These are phyloP conservation scores for Stenogyne calaminthoides DNA, from an alignment of 305 asterid genomes.

Conservation along the genomic window DNA sequence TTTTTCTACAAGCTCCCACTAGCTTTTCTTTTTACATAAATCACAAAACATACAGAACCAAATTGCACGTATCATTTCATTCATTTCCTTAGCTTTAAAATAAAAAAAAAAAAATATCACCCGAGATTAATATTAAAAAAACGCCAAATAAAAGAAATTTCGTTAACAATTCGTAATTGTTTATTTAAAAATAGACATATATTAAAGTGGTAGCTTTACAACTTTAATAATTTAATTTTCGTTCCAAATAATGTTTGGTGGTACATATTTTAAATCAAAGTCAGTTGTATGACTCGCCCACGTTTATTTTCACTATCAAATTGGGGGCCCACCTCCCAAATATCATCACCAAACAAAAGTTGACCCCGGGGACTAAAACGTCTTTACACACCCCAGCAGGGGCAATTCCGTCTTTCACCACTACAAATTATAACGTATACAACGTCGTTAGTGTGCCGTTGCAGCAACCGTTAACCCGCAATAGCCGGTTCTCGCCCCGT, in stretches of 20 bases:
- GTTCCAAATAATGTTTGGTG: not conserved
- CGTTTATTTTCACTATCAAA: not conserved
- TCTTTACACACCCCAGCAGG: not conserved
- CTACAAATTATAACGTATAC: not conserved
- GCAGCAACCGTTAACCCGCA: conserved; percentile 48
- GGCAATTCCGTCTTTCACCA: conserved; percentile 29
- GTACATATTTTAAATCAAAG: not conserved
- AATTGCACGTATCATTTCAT: not conserved
- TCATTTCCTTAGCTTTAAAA: not conserved
- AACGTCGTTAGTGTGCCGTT: conserved; percentile 45
- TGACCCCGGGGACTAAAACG: conserved; percentile 21
- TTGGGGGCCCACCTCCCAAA: conserved; percentile 8
- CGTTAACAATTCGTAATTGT: not conserved
- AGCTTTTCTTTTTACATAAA: not conserved
- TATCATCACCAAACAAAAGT: conserved; percentile 23
- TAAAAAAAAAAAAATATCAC: no score
- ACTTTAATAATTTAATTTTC: not conserved
- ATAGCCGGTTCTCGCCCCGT: conserved; percentile 47
- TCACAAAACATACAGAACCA: not conserved
- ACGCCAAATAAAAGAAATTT: not conserved
- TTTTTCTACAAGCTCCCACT: not conserved
- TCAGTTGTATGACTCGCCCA: conserved; percentile 1
- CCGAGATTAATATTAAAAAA: not conserved
- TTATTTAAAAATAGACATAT: not conserved
- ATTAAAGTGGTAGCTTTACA: not conserved